A percentile compares a stretch with the other conserved stretches of the same genome.
phyloP scores from a whole-genome alignment of 2,329 filamentous ascomycete genomes.

The Alternaria panax region DNA sequence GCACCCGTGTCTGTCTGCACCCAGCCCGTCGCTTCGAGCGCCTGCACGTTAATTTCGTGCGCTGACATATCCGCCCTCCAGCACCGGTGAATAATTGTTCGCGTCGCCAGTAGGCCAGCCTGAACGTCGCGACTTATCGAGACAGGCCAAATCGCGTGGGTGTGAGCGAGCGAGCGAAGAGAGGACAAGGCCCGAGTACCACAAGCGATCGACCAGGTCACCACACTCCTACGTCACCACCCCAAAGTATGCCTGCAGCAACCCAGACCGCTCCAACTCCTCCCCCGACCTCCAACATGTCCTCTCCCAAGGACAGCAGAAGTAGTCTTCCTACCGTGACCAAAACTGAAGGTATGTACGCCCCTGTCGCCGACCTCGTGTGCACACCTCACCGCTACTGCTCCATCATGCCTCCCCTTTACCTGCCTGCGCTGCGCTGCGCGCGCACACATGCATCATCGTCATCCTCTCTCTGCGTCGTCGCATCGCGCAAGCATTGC shows the following conservation, averaged over 20 bases:
- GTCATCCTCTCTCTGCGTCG: constrained; percentile 14
- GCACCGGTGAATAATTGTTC: constrained; percentile 14
- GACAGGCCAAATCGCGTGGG: constrained; percentile 27
- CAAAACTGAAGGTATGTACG: constrained; percentile 47
- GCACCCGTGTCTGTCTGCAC: constrained; percentile 17
- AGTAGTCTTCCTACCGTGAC: constrained; percentile 40
- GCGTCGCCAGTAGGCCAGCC: constrained; percentile 11
- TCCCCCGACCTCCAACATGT: constrained; percentile 49
- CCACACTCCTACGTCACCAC: constrained; percentile 47
- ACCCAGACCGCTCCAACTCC: constrained; percentile 45
- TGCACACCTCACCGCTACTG: background rate
- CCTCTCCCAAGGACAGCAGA: constrained; percentile 49
- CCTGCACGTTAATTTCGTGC: constrained; percentile 16
- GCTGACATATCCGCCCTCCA: constrained; percentile 17
- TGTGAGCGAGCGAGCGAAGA: constrained; percentile 31
- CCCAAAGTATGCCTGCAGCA: constrained; percentile 45
- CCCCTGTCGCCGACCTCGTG: constrained; percentile 5
- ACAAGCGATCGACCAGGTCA: constrained; percentile 40
- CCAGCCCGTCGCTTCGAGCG: constrained; percentile 24
- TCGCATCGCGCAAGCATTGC: constrained; percentile 22
- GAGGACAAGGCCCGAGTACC: constrained; percentile 32
- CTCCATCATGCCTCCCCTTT: background rate
- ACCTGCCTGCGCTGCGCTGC: background rate
- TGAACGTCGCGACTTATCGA: constrained; percentile 20
- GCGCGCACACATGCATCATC: constrained; percentile 25